phyloP scores from a whole-genome alignment of 805 yeast genomes.

The Yamadazyma philogaea region DNA sequence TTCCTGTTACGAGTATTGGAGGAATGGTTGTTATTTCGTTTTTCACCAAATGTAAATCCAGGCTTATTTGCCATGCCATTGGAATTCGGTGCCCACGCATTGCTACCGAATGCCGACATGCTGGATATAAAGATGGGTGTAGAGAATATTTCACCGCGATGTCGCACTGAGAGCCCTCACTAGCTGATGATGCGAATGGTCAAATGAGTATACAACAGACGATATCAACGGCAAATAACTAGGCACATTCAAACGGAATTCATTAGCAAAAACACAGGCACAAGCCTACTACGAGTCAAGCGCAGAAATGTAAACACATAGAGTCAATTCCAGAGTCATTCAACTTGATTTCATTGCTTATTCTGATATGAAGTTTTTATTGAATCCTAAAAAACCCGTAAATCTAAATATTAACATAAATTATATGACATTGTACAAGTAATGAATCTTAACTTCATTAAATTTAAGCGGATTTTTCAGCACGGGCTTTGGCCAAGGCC shows the following conservation, averaged over 20 bases:
- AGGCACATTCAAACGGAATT: too few relatives aligned
- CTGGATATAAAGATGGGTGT: background rate
- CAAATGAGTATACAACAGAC: too few relatives aligned
- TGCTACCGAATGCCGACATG: conserved; percentile 11
- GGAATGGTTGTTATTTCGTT: background rate
- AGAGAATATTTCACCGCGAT: background rate
- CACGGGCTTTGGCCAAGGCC: conserved; percentile 83
- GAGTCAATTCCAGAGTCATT: too few relatives aligned
- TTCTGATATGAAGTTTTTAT: conserved; percentile 8
- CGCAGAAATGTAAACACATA: too few relatives aligned
- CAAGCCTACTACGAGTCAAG: too few relatives aligned
- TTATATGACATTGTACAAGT: conserved; percentile 12
- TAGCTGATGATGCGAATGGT: background rate
- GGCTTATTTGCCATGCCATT: background rate
- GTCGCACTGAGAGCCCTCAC: background rate
- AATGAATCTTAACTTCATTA: conserved; percentile 5
- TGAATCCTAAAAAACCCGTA: conserved; percentile 11
- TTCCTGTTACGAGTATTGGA: background rate
- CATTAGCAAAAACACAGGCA: too few relatives aligned
- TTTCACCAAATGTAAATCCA: conserved; percentile 2
- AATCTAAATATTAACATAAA: conserved; percentile 13
- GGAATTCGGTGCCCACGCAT: conserved; percentile 5
- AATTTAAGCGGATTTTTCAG: conserved; percentile 45
- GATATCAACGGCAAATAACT: too few relatives aligned
- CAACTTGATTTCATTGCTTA: background rate